phyloP scores from a whole-genome alignment of 140 eudicot species.

The Bidens hawaiensis region DNA sequence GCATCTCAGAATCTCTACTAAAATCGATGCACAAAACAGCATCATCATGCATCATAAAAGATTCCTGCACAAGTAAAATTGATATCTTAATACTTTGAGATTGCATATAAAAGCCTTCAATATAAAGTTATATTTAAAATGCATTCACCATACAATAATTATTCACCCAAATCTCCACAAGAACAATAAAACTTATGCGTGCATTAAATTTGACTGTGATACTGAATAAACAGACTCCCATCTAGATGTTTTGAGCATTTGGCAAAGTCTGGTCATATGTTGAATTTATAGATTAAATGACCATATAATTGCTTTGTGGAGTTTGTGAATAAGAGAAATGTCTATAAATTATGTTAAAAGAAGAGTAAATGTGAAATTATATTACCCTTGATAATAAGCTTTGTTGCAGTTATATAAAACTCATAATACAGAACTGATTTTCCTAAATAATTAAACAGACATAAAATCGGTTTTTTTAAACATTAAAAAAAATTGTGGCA shows the following conservation, averaged over 20 bases:
- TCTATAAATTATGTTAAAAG: neutral
- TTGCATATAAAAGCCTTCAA: neutral
- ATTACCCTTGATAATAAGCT: neutral
- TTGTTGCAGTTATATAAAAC: neutral
- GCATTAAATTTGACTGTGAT: neutral
- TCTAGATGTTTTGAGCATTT: neutral
- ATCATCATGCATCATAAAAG: conserved; percentile 99
- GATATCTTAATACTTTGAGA: conserved; percentile 12
- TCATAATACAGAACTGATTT: neutral
- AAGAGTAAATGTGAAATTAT: neutral
- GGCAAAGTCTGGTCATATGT: too few relatives aligned
- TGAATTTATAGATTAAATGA: neutral
- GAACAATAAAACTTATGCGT: neutral
- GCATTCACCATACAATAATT: neutral
- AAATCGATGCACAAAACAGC: conserved; percentile 90
- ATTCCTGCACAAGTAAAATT: conserved; percentile 52
- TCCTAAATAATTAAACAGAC: too few relatives aligned
- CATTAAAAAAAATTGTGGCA: neutral
- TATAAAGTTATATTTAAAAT: conserved; percentile 2
- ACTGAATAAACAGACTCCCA: neutral
- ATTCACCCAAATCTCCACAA: neutral
- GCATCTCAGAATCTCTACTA: conserved; percentile 97
- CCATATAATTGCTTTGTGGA: neutral
- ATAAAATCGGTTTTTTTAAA: too few relatives aligned
- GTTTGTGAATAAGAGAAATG: neutral